Conservation (phyloP, 306 rosid species). For the Pterocarpus macrocarpus region DNA sequence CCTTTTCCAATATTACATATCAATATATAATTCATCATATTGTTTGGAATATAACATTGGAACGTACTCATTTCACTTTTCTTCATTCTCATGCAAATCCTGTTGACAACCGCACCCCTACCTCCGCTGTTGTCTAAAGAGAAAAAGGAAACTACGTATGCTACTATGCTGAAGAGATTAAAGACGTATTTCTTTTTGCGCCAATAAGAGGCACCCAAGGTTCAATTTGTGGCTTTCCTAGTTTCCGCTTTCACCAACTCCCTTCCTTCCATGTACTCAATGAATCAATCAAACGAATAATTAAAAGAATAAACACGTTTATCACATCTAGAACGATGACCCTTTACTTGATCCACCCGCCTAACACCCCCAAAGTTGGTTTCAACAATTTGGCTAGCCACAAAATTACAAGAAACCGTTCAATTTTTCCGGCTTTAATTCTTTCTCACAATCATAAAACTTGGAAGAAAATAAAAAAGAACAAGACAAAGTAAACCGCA, state of each 20-base stretch:
- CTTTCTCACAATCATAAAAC: not conserved
- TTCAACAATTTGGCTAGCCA: not conserved
- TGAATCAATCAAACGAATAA: not conserved
- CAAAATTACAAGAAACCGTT: constrained; percentile 36
- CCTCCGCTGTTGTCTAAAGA: no score
- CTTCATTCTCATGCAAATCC: no score
- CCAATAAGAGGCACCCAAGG: no score
- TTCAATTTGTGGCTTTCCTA: not conserved
- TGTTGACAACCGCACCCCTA: no score
- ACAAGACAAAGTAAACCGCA: not conserved
- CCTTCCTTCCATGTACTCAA: no score
- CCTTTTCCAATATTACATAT: no score
- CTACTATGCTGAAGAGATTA: no score
- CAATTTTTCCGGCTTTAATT: constrained; percentile 36
- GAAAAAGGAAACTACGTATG: no score
- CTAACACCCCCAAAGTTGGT: not conserved
- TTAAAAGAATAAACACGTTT: not conserved
- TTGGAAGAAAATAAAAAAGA: not conserved
- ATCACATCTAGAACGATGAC: not conserved
- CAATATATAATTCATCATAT: no score
- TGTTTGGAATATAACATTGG: no score
- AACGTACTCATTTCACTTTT: no score
- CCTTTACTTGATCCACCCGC: not conserved
- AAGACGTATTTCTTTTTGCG: no score
- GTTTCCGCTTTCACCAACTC: not conserved